Evolutionary conservation across 108 stramenopile genomes (phyloP), one percentile per base, ranked within the genome.

Genomic region (Nannochloropsis gaditana): DNA sequence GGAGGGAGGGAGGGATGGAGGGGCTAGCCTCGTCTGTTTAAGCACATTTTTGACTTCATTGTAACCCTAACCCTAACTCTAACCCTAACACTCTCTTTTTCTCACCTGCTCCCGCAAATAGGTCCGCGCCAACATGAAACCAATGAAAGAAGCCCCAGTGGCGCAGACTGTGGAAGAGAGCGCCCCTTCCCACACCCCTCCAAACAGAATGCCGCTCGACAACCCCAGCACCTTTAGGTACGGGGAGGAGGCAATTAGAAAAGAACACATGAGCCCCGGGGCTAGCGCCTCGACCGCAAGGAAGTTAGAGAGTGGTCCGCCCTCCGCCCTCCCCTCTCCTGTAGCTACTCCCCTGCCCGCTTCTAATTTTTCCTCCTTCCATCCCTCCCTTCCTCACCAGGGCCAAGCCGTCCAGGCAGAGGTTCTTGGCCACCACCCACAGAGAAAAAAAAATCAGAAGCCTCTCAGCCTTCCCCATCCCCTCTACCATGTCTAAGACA

Each of bases 131-230:
- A 92, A 86, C 41, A 86, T 87, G 92, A 95, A 96, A 15, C 94
- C 95, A 10, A 95, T 93, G 9, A 92, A 93, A 82, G 93, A 94
- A 5, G 95, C 96, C 42, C 94, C 50, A 41, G 95, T 96, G 9
- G 95, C 95, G 19, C 93, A 90, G 43, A 92, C 87, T 9, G 96
- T 93, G 43, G 93, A 92, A 15, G 91, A 83, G 9, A 95, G 79
- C 11, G 97, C 94, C 0, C 97, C 97, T 79, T 95, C 93, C 80
- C 95, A 82, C 1, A 97, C 95, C 21, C 95, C 96, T 50, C 95
- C 95, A 87, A 97, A 97, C 44, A 96, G 84, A 44, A 97, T 91
- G 17, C 97, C 97, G 5, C 93, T 91, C 19, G 92, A 83, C 80
- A 97, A 84, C 1, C 96, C 97, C 87, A 97, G 83, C 9, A 93